Percentiles rank a stretch among this genome's conserved stretches.
Evolutionary conservation across 2,329 filamentous ascomycete genomes (phyloP).

Genomic region (Elsinoe necatrix): DNA sequence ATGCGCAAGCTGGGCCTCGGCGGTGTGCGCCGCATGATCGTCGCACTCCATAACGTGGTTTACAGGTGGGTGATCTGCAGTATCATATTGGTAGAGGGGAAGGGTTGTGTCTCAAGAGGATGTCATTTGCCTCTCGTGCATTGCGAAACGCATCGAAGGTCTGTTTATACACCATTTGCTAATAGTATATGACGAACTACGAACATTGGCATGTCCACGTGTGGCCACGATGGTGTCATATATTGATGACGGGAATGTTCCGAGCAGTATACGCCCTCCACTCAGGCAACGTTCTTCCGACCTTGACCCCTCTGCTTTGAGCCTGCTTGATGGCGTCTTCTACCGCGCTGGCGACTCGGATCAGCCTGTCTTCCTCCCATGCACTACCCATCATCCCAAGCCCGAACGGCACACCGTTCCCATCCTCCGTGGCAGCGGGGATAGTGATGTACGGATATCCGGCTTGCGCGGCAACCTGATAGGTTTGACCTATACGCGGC

Average conservation of each 20-base stretch:
- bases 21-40: not conserved
- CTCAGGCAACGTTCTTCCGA: slow-evolving; percentile 8
- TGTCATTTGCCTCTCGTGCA: not conserved
- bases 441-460: slow-evolving; percentile 66
- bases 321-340: slow-evolving; percentile 30
- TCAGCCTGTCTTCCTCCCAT: slow-evolving; percentile 27
- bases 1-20: not conserved
- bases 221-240: not conserved
- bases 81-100: not conserved
- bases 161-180: no score
- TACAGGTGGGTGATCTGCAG: not conserved
- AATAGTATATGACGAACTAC: no score
- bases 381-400: slow-evolving; percentile 33
- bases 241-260: slow-evolving; percentile 14
- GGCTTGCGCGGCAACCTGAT: slow-evolving; percentile 64
- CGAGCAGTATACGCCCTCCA: not conserved
- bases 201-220: no score
- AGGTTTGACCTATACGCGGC: slow-evolving; percentile 57
- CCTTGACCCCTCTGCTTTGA: not conserved
- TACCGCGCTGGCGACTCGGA: slow-evolving; percentile 36
- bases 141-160: no score
- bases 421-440: slow-evolving; percentile 49
- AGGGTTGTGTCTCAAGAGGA: not conserved
- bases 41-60: not conserved
- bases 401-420: slow-evolving; percentile 39